Conservation (phyloP, 1,284 basidiomycete genomes). For the Sphagnurus paluster region DNA sequence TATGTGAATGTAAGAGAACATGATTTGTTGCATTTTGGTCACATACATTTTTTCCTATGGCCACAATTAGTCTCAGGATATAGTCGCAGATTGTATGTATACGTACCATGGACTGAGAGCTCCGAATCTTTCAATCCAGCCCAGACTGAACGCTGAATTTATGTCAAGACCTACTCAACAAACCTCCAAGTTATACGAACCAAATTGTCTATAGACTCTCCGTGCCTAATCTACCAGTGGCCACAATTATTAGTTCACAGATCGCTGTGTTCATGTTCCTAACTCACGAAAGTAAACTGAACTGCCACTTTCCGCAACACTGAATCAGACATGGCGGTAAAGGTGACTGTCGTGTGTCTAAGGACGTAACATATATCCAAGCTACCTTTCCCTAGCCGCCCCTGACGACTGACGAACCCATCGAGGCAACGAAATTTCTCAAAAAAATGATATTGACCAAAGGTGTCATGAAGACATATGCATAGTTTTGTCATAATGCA, state of each 20-base stretch:
- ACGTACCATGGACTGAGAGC: conserved; percentile 76
- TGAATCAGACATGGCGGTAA: too few species aligned
- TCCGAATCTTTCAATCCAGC: conserved; percentile 86
- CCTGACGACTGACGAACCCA: too few species aligned
- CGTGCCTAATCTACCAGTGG: conserved; percentile 65
- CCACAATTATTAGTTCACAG: not conserved
- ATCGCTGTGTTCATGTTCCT: not conserved
- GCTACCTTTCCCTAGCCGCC: too few species aligned
- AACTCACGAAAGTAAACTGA: conserved; percentile 35
- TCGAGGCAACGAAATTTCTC: too few species aligned
- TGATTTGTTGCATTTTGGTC: not conserved
- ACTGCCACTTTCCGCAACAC: too few species aligned
- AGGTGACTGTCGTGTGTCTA: too few species aligned
- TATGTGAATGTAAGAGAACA: conserved; percentile 26
- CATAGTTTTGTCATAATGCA: too few species aligned
- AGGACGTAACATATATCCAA: too few species aligned
- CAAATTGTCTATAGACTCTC: conserved; percentile 73
- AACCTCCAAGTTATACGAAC: conserved; percentile 33
- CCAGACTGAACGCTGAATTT: conserved; percentile 57
- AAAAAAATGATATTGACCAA: too few species aligned
- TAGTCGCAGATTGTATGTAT: not conserved
- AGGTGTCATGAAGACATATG: too few species aligned
- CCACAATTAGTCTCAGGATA: not conserved
- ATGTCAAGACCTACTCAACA: not conserved
- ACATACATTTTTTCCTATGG: conserved; percentile 65